These are phyloP conservation scores for Citrullus mucosospermus DNA, from an alignment of 306 rosid species.

Conservation along the genomic window DNA sequence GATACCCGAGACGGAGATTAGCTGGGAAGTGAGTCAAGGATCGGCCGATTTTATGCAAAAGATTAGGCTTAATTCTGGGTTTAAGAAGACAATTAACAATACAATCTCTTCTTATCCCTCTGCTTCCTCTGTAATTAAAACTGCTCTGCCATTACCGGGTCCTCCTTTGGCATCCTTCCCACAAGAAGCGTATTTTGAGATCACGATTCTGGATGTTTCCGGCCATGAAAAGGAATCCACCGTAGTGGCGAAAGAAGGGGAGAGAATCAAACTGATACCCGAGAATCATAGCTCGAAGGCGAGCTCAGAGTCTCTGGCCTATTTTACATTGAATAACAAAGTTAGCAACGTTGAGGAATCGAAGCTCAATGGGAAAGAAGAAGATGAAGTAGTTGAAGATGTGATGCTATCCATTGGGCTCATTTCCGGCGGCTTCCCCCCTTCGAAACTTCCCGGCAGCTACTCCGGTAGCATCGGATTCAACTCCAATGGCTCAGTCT, in stretches of 20 bases:
- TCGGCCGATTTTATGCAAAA: conserved; percentile 83
- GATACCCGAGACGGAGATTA: conserved; percentile 46
- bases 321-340: conserved; percentile 32
- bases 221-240: conserved; percentile 25
- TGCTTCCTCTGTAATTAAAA: conserved; percentile 38
- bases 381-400: conserved; percentile 26
- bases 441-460: conserved; percentile 66
- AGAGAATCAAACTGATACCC: conserved; percentile 50
- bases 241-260: conserved; percentile 45
- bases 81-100: conserved; percentile 20
- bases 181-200: conserved; percentile 87
- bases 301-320: conserved; percentile 50
- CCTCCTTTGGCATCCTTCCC: conserved; percentile 75
- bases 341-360: conserved; percentile 37
- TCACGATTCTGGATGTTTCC: conserved; percentile 35
- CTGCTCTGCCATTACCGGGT: conserved; percentile 79
- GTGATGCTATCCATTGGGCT: conserved; percentile 59
- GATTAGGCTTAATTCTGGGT: conserved; percentile 66
- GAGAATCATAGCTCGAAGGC: conserved; percentile 27
- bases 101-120: conserved; percentile 12
- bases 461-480: conserved; percentile 84
- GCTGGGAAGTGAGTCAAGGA: conserved; percentile 69
- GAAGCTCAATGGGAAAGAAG: conserved; percentile 26
- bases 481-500: conserved; percentile 81
- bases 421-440: conserved; percentile 40